A percentile compares a stretch with the other conserved stretches of the same genome.
Evolutionary conservation across 2,329 filamentous ascomycete species (phyloP).

Genomic region (Aureobasidium melanogenum): DNA sequence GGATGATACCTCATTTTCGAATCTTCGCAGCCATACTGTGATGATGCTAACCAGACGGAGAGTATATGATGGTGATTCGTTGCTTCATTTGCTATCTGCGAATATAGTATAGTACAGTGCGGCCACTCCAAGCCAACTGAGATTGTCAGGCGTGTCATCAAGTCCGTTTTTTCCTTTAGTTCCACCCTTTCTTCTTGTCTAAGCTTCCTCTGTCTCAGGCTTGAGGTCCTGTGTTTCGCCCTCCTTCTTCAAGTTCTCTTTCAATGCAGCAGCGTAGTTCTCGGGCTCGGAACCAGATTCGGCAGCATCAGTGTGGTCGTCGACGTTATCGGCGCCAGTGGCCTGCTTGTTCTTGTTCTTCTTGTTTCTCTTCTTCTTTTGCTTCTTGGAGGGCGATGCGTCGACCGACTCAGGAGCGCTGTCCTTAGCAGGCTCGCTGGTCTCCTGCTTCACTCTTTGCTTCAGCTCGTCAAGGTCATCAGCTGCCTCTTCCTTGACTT

Average conservation of each 20-base stretch:
- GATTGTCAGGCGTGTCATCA: background rate
- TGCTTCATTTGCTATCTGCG: conserved; percentile 9
- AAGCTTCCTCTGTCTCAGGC: conserved; percentile 7
- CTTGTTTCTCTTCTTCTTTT: conserved; percentile 15
- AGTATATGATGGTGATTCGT: background rate
- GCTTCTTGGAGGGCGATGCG: conserved; percentile 12
- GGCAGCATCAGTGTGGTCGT: conserved; percentile 2
- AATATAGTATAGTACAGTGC: background rate
- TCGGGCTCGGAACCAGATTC: conserved; percentile 4
- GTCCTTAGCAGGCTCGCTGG: conserved; percentile 6
- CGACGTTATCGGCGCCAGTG: background rate
- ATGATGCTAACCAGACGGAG: background rate
- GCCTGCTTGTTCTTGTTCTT: conserved; percentile 21
- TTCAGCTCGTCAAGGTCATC: conserved; percentile 4
- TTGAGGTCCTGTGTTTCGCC: conserved; percentile 13
- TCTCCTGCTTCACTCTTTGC: conserved; percentile 9
- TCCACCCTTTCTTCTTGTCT: background rate
- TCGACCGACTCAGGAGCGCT: conserved; percentile 1
- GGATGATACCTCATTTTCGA: background rate
- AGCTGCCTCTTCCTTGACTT: conserved; percentile 7
- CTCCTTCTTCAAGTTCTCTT: conserved; percentile 9
- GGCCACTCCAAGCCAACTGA: background rate
- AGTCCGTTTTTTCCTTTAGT: background rate
- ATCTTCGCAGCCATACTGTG: too few species aligned
- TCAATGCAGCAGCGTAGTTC: conserved; percentile 10